Evolutionary conservation across 2,329 filamentous ascomycete genomes (phyloP).

Genomic region (Cercospora sojina): DNA sequence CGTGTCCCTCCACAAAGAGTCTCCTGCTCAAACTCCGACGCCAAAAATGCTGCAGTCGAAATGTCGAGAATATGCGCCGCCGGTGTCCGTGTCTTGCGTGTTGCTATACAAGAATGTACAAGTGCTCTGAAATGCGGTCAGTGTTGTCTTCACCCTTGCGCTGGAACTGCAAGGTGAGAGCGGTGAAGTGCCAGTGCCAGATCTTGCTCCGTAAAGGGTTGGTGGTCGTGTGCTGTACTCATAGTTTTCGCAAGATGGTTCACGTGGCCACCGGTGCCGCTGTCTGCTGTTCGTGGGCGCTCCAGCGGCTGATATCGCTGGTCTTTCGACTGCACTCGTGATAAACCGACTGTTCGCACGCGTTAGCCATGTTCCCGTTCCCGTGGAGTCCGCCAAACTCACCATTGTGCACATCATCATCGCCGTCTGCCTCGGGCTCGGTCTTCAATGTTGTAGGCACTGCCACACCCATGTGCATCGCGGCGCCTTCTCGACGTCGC

Average conservation of each 20-base stretch:
- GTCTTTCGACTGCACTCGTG: conserved; percentile 37
- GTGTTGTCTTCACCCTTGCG: not conserved
- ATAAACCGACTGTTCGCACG: conserved; percentile 35
- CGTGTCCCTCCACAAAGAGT: not conserved
- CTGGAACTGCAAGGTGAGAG: conserved; percentile 38
- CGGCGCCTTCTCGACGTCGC: conserved; percentile 16
- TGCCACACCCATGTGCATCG: conserved; percentile 25
- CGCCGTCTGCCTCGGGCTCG: conserved; percentile 45
- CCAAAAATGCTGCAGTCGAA: not conserved
- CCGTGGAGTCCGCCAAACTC: conserved; percentile 23
- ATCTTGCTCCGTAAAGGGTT: conserved; percentile 48
- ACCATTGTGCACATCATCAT: conserved; percentile 51
- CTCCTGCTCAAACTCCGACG: not conserved
- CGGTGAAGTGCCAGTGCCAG: conserved; percentile 46
- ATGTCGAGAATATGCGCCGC: not conserved
- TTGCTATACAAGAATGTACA: not conserved
- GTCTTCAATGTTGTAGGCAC: conserved; percentile 33
- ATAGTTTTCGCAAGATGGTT: conserved; percentile 26
- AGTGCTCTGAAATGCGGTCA: not conserved
- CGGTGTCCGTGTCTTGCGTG: not conserved
- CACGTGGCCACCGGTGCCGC: conserved; percentile 19
- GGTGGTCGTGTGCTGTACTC: conserved; percentile 37
- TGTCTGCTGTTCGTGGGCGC: conserved; percentile 34
- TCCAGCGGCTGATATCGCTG: conserved; percentile 22
- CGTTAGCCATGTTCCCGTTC: conserved; percentile 4